phyloP scores from a whole-genome alignment of 73 alveolate genomes.

The Symbiodinium natans region DNA sequence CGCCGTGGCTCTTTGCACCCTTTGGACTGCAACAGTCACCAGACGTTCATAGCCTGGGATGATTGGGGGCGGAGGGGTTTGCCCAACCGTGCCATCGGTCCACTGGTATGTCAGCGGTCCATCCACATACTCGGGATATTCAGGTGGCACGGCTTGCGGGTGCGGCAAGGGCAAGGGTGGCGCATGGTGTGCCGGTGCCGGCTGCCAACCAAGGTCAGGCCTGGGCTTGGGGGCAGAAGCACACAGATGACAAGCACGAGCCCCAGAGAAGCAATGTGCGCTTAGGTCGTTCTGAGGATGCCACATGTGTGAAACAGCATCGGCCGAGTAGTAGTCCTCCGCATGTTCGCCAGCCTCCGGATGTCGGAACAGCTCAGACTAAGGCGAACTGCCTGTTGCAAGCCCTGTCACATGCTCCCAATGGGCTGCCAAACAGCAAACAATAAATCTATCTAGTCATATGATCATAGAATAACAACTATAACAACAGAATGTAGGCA shows the following conservation, averaged over 20 bases:
- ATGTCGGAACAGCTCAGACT: too few species aligned
- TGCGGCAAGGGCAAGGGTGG: conserved; percentile 14
- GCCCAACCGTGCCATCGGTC: conserved; percentile 83
- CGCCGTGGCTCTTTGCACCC: not conserved
- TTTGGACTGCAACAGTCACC: conserved; percentile 41
- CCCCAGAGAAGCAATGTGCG: too few species aligned
- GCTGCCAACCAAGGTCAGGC: conserved; percentile 74
- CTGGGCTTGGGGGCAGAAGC: too few species aligned
- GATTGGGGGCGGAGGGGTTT: conserved; percentile 79
- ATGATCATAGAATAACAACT: too few species aligned
- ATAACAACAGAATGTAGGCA: too few species aligned
- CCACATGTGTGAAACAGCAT: conserved; percentile 35
- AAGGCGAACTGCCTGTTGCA: too few species aligned
- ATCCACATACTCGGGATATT: conserved; percentile 14
- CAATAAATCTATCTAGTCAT: too few species aligned
- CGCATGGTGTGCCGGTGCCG: conserved; percentile 46
- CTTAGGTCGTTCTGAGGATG: not conserved
- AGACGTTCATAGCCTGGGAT: conserved; percentile 65
- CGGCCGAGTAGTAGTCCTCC: conserved; percentile 63
- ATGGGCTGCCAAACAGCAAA: too few species aligned
- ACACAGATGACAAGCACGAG: too few species aligned
- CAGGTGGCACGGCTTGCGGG: conserved; percentile 2
- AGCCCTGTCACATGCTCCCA: too few species aligned
- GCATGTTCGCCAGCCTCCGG: conserved; percentile 75
- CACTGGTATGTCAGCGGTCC: conserved; percentile 88